A percentile compares a stretch with the other conserved stretches of the same genome.
These are phyloP conservation scores for Wallacemonas sp. DNA, from an alignment of 208 protist genomes.

Conservation along the genomic window DNA sequence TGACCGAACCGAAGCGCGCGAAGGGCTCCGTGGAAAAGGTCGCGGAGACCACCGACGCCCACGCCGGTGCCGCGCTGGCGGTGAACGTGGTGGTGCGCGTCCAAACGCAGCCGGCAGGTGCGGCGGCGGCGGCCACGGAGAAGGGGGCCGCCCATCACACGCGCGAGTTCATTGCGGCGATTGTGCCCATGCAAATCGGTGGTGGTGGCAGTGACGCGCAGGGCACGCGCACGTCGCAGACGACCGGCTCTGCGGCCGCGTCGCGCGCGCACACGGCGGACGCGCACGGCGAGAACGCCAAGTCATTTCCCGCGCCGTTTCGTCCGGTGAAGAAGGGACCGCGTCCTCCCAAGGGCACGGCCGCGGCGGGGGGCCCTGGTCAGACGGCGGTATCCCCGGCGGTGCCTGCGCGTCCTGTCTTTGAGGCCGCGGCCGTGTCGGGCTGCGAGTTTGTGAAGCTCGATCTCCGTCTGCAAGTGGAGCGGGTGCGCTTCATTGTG, in stretches of 20 bases:
- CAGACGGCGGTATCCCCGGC: background rate
- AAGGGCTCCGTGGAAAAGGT: background rate
- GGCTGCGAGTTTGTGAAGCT: constrained; percentile 38
- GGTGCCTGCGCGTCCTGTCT: background rate
- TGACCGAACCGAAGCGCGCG: background rate
- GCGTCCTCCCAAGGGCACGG: background rate
- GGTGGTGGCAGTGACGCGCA: background rate
- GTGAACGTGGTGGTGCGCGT: constrained; percentile 13
- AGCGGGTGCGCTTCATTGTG: constrained; percentile 56
- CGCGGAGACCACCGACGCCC: background rate
- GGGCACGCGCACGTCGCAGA: background rate
- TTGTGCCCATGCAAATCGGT: constrained; percentile 31
- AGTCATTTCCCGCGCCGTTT: constrained; percentile 3
- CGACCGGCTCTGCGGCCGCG: background rate
- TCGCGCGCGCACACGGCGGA: background rate
- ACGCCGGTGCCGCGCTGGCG: background rate
- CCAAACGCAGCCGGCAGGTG: constrained; percentile 2
- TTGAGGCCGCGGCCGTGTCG: constrained; percentile 17
- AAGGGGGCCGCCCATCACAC: constrained; percentile 4
- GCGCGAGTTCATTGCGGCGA: constrained; percentile 29
- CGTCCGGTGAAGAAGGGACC: constrained; percentile 2
- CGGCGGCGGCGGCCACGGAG: background rate
- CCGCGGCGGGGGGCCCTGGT: background rate
- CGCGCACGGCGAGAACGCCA: background rate
- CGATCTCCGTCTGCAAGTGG: constrained; percentile 58